These are phyloP conservation scores for Trichophyton simii DNA, from an alignment of 2,329 filamentous ascomycete genomes.

Conservation along the genomic window DNA sequence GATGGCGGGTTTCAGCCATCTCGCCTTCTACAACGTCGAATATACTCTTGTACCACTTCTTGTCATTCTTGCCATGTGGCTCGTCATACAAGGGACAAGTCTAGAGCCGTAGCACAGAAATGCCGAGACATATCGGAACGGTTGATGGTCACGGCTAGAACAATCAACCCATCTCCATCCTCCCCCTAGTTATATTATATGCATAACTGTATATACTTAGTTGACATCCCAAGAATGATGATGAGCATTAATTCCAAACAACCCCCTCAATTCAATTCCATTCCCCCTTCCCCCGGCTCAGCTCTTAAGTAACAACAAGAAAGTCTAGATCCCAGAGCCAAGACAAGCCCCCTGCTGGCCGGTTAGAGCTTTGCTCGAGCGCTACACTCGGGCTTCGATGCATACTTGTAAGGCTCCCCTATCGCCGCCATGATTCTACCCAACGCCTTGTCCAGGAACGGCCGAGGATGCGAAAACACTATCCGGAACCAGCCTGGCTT, in stretches of 20 bases:
- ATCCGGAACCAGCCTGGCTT: constrained; percentile 34
- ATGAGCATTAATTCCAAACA: too few species aligned
- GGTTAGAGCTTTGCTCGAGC: background rate
- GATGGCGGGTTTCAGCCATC: background rate
- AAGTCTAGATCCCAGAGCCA: background rate
- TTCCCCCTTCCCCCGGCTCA: too few species aligned
- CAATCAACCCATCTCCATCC: background rate
- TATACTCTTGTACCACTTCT: background rate
- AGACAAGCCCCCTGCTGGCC: background rate
- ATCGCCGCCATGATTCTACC: constrained; percentile 18
- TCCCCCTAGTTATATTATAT: too few species aligned
- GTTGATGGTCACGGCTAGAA: background rate
- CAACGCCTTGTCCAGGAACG: constrained; percentile 24
- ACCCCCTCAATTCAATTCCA: too few species aligned
- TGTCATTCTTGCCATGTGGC: background rate
- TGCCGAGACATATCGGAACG: background rate
- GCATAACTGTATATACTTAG: too few species aligned
- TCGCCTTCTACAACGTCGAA: too few species aligned
- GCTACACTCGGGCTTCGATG: background rate
- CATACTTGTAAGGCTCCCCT: background rate
- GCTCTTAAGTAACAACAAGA: too few species aligned
- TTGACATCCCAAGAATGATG: too few species aligned
- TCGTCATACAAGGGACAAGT: background rate
- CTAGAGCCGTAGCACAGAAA: background rate
- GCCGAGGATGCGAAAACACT: constrained; percentile 26